These are phyloP conservation scores for Pythium aquatile DNA, from an alignment of 352 stramenopile species.

Conservation along the genomic window DNA sequence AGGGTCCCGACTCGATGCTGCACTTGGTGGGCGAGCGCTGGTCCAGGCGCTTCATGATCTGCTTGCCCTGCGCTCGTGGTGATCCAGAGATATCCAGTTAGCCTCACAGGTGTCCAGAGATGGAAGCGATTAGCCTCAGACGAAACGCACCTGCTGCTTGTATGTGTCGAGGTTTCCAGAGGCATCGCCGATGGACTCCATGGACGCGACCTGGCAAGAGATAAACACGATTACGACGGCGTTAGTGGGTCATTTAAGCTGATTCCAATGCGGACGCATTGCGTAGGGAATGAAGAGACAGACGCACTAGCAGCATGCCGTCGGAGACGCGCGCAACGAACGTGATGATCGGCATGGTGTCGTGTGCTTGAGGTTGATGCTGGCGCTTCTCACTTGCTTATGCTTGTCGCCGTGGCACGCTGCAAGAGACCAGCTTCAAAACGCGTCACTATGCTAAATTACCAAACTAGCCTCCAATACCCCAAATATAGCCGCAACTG, in stretches of 20 bases:
- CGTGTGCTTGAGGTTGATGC: background rate
- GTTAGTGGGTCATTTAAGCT: background rate
- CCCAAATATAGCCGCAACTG: constrained; percentile 5
- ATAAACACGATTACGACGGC: constrained; percentile 8
- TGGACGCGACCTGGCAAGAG: constrained; percentile 83
- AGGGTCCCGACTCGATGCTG: constrained; percentile 91
- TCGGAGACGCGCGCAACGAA: constrained; percentile 93
- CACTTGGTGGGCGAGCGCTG: constrained; percentile 91
- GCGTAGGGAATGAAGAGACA: background rate
- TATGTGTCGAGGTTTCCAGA: constrained; percentile 87
- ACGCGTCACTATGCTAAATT: constrained; percentile 28
- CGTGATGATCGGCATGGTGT: constrained; percentile 92
- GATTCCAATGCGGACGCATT: background rate
- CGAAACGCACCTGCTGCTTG: constrained; percentile 70
- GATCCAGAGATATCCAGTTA: constrained; percentile 5
- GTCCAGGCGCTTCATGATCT: constrained; percentile 93
- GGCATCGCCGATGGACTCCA: constrained; percentile 87
- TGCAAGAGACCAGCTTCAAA: constrained; percentile 16
- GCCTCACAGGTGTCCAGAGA: background rate
- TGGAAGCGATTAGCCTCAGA: background rate
- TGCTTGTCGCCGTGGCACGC: background rate
- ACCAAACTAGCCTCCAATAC: background rate
- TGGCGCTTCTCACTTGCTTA: constrained; percentile 5
- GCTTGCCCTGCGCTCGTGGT: constrained; percentile 69
- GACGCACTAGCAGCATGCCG: constrained; percentile 88